Conservation (phyloP, 208 protist species). For the Crithidia brevicula region DNA sequence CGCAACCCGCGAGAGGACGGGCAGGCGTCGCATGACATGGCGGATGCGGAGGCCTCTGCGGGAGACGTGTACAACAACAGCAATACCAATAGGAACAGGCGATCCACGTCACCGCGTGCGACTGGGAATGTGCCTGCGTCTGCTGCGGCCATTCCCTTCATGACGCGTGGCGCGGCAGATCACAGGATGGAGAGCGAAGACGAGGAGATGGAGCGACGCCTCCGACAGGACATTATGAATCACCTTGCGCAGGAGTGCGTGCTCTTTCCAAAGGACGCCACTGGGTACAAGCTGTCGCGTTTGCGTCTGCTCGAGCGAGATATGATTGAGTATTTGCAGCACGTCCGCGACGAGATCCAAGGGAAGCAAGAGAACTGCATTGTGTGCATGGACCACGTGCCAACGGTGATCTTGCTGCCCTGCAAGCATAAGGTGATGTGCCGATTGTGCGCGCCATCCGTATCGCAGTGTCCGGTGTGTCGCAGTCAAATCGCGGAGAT, state of each 20-base stretch:
- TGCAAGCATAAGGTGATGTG: constrained; percentile 89
- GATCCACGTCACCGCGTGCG: neutral
- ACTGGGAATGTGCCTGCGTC: constrained; percentile 2
- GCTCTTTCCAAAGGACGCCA: constrained; percentile 66
- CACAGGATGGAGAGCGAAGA: constrained; percentile 50
- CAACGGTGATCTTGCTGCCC: constrained; percentile 82
- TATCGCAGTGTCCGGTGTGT: constrained; percentile 71
- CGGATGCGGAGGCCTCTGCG: neutral
- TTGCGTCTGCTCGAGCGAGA: constrained; percentile 77
- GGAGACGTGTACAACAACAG: neutral
- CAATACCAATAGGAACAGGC: neutral
- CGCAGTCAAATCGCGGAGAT: constrained; percentile 74
- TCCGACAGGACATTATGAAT: constrained; percentile 77
- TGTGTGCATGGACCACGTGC: constrained; percentile 80
- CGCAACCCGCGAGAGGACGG: constrained; percentile 37
- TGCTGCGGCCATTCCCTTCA: constrained; percentile 19
- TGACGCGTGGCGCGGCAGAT: constrained; percentile 18
- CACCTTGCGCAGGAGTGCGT: constrained; percentile 53
- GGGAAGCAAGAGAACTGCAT: constrained; percentile 82
- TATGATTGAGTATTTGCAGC: constrained; percentile 87
- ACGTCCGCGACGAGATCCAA: constrained; percentile 74
- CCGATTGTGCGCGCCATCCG: constrained; percentile 65
- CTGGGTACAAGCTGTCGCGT: constrained; percentile 63
- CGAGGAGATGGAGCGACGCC: constrained; percentile 48
- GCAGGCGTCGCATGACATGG: constrained; percentile 27